A percentile compares a stretch with the other conserved stretches of the same genome.
Conservation (phyloP, 1,139 yeast genomes). For the Yamadazyma sp. region DNA sequence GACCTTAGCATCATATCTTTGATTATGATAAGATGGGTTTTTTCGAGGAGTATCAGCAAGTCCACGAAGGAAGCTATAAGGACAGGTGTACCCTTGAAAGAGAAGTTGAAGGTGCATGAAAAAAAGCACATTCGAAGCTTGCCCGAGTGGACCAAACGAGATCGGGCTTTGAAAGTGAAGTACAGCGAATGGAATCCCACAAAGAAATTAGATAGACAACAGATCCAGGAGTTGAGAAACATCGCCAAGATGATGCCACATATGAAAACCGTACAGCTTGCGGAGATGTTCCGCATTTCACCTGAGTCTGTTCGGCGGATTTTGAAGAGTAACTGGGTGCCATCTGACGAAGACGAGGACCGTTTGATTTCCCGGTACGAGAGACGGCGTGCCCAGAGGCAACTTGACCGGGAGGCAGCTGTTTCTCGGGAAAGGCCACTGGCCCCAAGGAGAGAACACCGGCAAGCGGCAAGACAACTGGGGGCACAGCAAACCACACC, state of each 20-base stretch:
- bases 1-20: neutral
- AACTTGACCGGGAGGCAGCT: no score
- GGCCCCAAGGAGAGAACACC: no score
- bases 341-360: constrained; percentile 53
- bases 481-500: no score
- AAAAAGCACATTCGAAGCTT: constrained; percentile 7
- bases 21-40: constrained; percentile 5
- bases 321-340: constrained; percentile 74
- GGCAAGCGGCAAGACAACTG: no score
- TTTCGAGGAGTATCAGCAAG: constrained; percentile 5
- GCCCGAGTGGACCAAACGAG: constrained; percentile 67
- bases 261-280: constrained; percentile 58
- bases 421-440: no score
- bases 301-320: constrained; percentile 86
- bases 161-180: constrained; percentile 58
- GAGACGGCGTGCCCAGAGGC: constrained; percentile 18
- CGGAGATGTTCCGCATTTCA: constrained; percentile 65
- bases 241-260: constrained; percentile 60
- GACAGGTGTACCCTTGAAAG: constrained; percentile 5
- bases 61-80: constrained; percentile 5
- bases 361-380: constrained; percentile 50
- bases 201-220: constrained; percentile 64
- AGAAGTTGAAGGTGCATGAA: constrained; percentile 8
- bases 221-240: constrained; percentile 64
- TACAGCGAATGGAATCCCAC: constrained; percentile 71